Percentiles rank a stretch among this genome's conserved stretches.
Evolutionary conservation across 805 yeast genomes (phyloP).

Genomic region (Wickerhamiella brachini): DNA sequence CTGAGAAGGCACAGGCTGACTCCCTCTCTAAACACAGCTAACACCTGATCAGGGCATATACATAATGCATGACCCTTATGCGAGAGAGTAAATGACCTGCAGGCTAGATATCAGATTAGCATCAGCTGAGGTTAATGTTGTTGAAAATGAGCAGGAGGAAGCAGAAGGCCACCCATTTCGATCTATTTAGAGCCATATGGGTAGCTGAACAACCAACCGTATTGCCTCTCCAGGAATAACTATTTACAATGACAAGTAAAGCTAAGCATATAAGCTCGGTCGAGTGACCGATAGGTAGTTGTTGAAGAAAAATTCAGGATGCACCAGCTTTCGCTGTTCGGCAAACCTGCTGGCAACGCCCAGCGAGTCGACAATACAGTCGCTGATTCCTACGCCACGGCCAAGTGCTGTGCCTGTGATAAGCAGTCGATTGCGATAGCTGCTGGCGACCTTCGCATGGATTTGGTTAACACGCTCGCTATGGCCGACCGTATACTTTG

Average conservation of each 20-base stretch:
- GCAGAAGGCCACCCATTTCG: too few relatives aligned
- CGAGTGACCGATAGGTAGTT: conserved; percentile 7
- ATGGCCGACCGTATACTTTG: conserved; percentile 68
- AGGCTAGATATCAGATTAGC: too few relatives aligned
- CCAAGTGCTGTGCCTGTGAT: conserved; percentile 74
- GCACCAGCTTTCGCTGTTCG: conserved; percentile 20
- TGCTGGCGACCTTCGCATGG: conserved; percentile 22
- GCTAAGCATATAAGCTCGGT: background rate
- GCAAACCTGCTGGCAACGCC: conserved; percentile 36
- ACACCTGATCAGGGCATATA: too few relatives aligned
- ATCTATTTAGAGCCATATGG: too few relatives aligned
- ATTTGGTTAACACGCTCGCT: conserved; percentile 29
- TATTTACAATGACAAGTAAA: background rate
- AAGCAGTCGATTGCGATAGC: conserved; percentile 32
- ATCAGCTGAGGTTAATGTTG: too few relatives aligned
- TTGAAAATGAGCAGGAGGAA: too few relatives aligned
- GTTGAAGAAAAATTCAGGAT: conserved; percentile 21
- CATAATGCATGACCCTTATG: too few relatives aligned
- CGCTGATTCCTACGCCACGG: conserved; percentile 80
- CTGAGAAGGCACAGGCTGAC: too few relatives aligned
- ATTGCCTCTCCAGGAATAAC: too few relatives aligned
- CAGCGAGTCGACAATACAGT: conserved; percentile 55
- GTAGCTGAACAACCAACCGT: too few relatives aligned
- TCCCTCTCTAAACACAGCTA: too few relatives aligned
- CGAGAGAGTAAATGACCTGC: too few relatives aligned